Evolutionary conservation across 2,329 filamentous ascomycete genomes (phyloP).

Genomic region (Aquanectria penicillioides): DNA sequence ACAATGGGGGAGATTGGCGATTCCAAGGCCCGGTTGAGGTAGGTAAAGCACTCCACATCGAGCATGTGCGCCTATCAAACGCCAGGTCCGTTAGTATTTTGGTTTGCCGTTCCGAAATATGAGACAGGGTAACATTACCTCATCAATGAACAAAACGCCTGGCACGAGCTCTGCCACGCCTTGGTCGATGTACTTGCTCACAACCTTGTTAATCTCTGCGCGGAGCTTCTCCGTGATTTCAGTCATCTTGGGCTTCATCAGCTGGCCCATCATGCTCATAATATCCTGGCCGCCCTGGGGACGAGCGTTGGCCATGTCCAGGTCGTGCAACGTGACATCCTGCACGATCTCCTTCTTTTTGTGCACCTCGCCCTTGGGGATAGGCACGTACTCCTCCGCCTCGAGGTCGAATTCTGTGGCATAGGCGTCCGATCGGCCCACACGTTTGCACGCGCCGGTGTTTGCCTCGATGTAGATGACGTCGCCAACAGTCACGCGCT

Average conservation of each 20-base stretch:
- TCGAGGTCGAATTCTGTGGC: conserved; percentile 98
- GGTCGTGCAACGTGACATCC: conserved; percentile 95
- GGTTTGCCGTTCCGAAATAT: conserved; percentile 29
- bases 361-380: conserved; percentile 98
- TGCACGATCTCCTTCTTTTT: conserved; percentile 99
- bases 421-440: conserved; percentile 95
- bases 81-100: conserved; percentile 33
- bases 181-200: conserved; percentile 98
- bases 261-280: conserved; percentile 99
- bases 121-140: conserved; percentile 66
- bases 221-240: conserved; percentile 98
- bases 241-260: conserved; percentile 99
- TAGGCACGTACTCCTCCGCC: conserved; percentile 98
- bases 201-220: conserved; percentile 97
- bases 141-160: conserved; percentile 97
- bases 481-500: conserved; percentile 93
- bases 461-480: conserved; percentile 99
- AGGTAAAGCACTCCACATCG: conserved; percentile 98
- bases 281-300: conserved; percentile 98
- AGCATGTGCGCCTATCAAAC: conserved; percentile 91
- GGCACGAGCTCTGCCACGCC: conserved; percentile 98
- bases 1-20: conserved; percentile 95
- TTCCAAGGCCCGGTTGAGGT: conserved; percentile 97
- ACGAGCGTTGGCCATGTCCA: conserved; percentile 94
- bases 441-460: conserved; percentile 96